Evolutionary conservation across 2,329 filamentous ascomycete genomes (phyloP).

Genomic region (Orbilia brochopaga): DNA sequence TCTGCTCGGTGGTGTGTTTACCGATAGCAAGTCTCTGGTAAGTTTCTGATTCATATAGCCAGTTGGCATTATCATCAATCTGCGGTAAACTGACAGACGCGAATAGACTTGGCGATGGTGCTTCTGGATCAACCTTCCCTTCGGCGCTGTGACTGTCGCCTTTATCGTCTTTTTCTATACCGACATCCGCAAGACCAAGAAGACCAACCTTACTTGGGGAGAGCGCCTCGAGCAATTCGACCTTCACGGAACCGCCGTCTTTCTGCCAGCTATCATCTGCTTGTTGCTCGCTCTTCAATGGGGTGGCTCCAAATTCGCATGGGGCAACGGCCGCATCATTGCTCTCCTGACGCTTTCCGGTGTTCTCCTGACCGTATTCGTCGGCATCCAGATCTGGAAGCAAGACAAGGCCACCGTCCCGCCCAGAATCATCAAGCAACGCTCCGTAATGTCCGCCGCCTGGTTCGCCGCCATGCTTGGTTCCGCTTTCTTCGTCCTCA

Average conservation of each 20-base stretch:
- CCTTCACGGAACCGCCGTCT: slow-evolving; percentile 56
- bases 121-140: slow-evolving; percentile 60
- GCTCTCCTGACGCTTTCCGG: slow-evolving; percentile 56
- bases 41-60: slow-evolving; percentile 12
- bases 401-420: slow-evolving; percentile 63
- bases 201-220: slow-evolving; percentile 46
- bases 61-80: not conserved
- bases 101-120: slow-evolving; percentile 59
- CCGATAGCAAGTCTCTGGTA: slow-evolving; percentile 55
- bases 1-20: slow-evolving; percentile 56
- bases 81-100: not conserved
- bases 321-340: slow-evolving; percentile 57
- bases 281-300: slow-evolving; percentile 59
- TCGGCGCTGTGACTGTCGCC: slow-evolving; percentile 57
- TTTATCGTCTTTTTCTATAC: slow-evolving; percentile 54
- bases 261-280: slow-evolving; percentile 57
- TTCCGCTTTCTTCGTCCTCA: slow-evolving; percentile 43
- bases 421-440: slow-evolving; percentile 62
- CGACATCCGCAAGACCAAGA: slow-evolving; percentile 52
- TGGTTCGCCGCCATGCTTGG: slow-evolving; percentile 49
- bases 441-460: slow-evolving; percentile 52
- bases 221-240: slow-evolving; percentile 54
- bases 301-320: slow-evolving; percentile 58
- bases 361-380: slow-evolving; percentile 56
- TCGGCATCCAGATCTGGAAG: slow-evolving; percentile 60